Base-by-base conservation (phyloP, 2,329 filamentous ascomycete species). In the Aurifilum marmelostoma region DNA sequence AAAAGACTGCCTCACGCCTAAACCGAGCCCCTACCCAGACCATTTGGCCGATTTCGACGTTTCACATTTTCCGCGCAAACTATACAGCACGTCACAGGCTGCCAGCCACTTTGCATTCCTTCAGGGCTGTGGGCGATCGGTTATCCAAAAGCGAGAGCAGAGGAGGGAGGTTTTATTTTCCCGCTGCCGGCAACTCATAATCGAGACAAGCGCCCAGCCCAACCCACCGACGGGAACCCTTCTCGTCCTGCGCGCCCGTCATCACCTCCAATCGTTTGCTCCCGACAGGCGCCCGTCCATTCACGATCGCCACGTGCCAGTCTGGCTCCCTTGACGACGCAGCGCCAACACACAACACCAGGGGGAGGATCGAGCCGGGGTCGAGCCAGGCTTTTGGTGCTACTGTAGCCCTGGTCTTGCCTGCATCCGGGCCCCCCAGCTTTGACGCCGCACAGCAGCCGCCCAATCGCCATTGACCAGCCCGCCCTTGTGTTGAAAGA, bases 381-480 rank as follows among this genome's bases (percentile, higher is more conserved):
- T 54, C 59, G 37, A 4, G 7, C 24, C 41, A 18, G 37, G 5
- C 65, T 67, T 47, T 63, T 47, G 52, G 43, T 39, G 41, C 61
- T n/a, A 47, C 43, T 47, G 43, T 52, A 60, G 37, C 37, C 56
- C 43, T 62, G 61, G 43, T 50, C 21, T 21, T 8, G 6, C 21
- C 43, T n/a, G 21, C 56, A 54, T 43, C 6, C 65, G 62, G 37
- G 29, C 65, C 61, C 24, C n/a, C n/a, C n/a, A n/a, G 29, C 12
- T 32, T 43, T 29, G 37, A 63, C 67, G 67, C 69, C 73, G 56
- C 68, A 59, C 69, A n/a, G n/a, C 71, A 68, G 68, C 71, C 71
- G 71, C 73, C 16, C 72, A 75, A 87, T 79, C 82, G 92, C 92
- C 90, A 92, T 88, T 83, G 1, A 41, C 58, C 63, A 32, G 56